Conservation (phyloP, 2,329 filamentous ascomycete species). For the Thelonectria discophora region DNA sequence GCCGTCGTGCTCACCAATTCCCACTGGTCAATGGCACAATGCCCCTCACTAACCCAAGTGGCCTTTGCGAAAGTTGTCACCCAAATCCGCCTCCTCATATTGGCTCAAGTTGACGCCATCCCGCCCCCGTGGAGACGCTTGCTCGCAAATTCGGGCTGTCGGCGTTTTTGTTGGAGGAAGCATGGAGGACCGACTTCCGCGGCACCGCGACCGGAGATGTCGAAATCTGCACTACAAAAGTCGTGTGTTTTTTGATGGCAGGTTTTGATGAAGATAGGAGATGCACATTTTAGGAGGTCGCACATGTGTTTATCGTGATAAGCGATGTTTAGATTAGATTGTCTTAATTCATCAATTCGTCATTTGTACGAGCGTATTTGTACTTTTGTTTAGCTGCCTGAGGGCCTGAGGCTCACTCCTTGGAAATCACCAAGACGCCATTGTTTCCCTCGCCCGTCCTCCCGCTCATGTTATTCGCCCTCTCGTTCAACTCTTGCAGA, state of each 20-base stretch:
- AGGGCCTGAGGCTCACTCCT: too few species aligned
- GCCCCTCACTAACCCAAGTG: slow-evolving; percentile 18
- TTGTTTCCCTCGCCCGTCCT: not conserved
- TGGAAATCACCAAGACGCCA: not conserved
- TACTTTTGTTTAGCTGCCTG: too few species aligned
- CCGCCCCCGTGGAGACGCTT: slow-evolving; percentile 29
- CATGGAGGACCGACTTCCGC: slow-evolving; percentile 41
- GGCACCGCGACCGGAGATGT: slow-evolving; percentile 43
- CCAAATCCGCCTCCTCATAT: slow-evolving; percentile 37
- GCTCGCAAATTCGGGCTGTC: slow-evolving; percentile 35
- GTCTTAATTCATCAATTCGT: too few species aligned
- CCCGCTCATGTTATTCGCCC: not conserved
- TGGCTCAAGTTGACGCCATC: slow-evolving; percentile 49
- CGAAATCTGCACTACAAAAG: slow-evolving; percentile 15
- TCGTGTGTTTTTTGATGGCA: not conserved
- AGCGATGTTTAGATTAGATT: not conserved
- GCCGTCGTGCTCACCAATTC: not conserved
- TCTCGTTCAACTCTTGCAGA: not conserved
- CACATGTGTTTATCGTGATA: not conserved
- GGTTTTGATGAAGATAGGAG: slow-evolving; percentile 29
- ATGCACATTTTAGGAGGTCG: slow-evolving; percentile 20
- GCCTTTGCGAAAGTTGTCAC: slow-evolving; percentile 23
- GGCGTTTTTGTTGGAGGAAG: slow-evolving; percentile 25
- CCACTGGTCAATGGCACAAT: slow-evolving; percentile 13
- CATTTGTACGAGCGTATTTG: too few species aligned